Base-by-base conservation (phyloP, 73 alveolate species). In the Blepharisma stoltei region DNA sequence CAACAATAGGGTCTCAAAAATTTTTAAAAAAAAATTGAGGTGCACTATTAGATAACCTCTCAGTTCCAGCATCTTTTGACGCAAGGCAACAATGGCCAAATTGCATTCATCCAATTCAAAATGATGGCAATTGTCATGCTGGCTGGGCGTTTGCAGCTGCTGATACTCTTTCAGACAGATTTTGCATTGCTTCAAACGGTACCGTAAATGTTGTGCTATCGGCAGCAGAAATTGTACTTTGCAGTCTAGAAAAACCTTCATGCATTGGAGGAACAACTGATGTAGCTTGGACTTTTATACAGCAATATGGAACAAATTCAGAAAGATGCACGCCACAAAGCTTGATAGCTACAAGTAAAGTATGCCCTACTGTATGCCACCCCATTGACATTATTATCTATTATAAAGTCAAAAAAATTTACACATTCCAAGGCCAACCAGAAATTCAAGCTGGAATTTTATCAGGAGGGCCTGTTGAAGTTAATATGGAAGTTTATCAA, bases 111-210 rank as follows among this genome's bases (percentile, higher is more conserved):
- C 85, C 85, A 7, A 70, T 89, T 52, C 86, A 90, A 89, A 88
- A 89, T 46, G 88, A 89, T 3, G 41, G 82, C 89, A 83, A 80
- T 67, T 95, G 98, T 78, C 3, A 32, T 32, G 98, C 98, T n/a
- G 93, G 97, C 86, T 95, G 99, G 98, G 99, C 99, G 27, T 93
- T 95, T 78, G 98, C 95, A 7, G 94, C 98, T 20, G 93, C 92
- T 20, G 99, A 94, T 69, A 85, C 98, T 4, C 80, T 95, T 86
- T 88, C 95, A 69, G 99, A 95, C 86, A 93, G 99, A 87, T 78
- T 82, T 67, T 95, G 98, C 81, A 95, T 95, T 55, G 83, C 83
- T 27, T 60, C 93, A 23, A 80, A 81, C 8, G 95, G 92, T 6
- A 55, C 32, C 14, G 55, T 32, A 5, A 55, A 82, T 67, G 86